Base-by-base conservation (phyloP, 257 asterid genomes). In the Solanum okadae region DNA sequence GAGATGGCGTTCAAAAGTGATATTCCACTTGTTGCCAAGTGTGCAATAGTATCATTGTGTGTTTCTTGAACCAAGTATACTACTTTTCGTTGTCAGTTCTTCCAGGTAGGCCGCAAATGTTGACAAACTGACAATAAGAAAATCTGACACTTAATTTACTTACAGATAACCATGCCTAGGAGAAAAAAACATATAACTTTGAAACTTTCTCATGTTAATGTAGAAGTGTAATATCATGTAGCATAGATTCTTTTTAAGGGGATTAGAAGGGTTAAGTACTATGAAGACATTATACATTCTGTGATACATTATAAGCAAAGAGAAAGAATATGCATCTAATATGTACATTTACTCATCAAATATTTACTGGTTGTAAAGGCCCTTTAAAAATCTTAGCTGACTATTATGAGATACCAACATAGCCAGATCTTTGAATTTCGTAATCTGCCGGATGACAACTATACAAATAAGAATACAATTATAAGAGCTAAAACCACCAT, bases 61-160 rank as follows among this genome's bases (percentile, higher is more conserved):
- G 35, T 42, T 44, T 16, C 85, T 44, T 78, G 84, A 68, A 65
- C 87, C 78, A 89, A 37, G 84, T 78, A 13, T 68, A 14, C 13
- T 75, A 84, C 72, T 73, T 61, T 16, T 88, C 73, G 46, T 75
- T 75, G 20, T 88, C 88, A 35, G 73, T 61, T 88, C 83, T 75
- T 88, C 86, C 88, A 23, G 86, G 63, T 59, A 88, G 82, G 52
- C 59, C 12, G 86, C 88, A 61, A 84, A 25, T 88, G 73, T 84
- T 11, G 86, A 15, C 82, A 87, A 76, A 40, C 90, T 88, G 85
- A 63, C 18, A 42, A 52, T 33, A 49, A 68, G 67, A 42, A 27
- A 40, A 42, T 14, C 37, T 8, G 23, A 13, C 85, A 25, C 25
- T 79, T 79, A 27, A 79, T 8, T 79, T 79, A 79, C 67, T 79